A percentile compares a stretch with the other conserved stretches of the same genome.
Evolutionary conservation across 2,329 filamentous ascomycete genomes (phyloP).

Genomic region (Zasmidium cellare): DNA sequence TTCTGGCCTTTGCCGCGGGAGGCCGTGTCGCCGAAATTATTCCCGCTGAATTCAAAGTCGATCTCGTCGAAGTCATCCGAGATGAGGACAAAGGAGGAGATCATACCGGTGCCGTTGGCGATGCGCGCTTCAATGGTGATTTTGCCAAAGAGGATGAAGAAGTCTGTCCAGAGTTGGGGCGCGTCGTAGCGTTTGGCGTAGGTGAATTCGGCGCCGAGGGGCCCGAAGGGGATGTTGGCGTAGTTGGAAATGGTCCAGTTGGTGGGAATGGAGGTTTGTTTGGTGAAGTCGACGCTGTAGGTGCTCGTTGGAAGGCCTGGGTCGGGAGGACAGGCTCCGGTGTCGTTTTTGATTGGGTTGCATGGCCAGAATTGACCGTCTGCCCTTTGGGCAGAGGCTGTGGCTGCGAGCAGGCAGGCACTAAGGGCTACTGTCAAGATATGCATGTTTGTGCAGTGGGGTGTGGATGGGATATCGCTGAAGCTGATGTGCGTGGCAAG

Average conservation of each 20-base stretch:
- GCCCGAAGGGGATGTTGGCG: slow-evolving; percentile 42
- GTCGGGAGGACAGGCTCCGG: slow-evolving; percentile 18
- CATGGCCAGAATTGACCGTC: slow-evolving; percentile 22
- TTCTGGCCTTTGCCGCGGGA: slow-evolving; percentile 40
- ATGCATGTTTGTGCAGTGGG: neutral
- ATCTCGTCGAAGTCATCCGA: slow-evolving; percentile 51
- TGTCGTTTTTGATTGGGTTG: slow-evolving; percentile 20
- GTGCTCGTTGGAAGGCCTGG: slow-evolving; percentile 17
- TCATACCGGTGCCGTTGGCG: slow-evolving; percentile 8
- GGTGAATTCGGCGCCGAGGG: slow-evolving; percentile 51
- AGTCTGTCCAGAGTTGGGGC: slow-evolving; percentile 43
- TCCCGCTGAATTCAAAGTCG: slow-evolving; percentile 50
- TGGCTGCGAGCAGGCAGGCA: neutral
- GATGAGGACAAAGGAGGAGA: slow-evolving; percentile 2
- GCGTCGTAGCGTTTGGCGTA: slow-evolving; percentile 51
- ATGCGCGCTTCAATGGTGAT: slow-evolving; percentile 2
- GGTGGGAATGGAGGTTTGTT: slow-evolving; percentile 16
- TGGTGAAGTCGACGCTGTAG: slow-evolving; percentile 24
- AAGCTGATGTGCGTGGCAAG: too few relatives aligned
- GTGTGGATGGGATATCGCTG: too few relatives aligned
- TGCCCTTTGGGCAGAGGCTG: slow-evolving; percentile 11
- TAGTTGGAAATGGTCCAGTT: slow-evolving; percentile 27
- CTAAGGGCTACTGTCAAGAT: neutral
- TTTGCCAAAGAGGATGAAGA: slow-evolving; percentile 6
- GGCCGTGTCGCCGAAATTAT: neutral